Evolutionary conservation across 352 stramenopile species (phyloP).

Genomic region (Phytophthora chlamydospora): DNA sequence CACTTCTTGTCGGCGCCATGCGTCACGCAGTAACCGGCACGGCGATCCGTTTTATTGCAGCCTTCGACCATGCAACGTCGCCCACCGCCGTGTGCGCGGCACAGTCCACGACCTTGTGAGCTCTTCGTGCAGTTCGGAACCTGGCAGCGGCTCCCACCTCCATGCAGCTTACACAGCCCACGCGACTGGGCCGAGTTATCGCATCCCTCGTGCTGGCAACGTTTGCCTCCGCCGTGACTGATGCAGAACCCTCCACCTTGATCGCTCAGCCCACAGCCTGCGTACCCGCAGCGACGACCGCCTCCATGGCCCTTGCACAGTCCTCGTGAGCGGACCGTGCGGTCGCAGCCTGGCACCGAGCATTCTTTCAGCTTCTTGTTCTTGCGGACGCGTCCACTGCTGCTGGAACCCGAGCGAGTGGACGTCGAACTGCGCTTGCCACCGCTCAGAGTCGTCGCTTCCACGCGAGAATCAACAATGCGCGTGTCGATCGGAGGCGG

Average conservation of each 20-base stretch:
- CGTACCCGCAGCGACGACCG: slow-evolving; percentile 70
- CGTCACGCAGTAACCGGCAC: slow-evolving; percentile 79
- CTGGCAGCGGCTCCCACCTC: slow-evolving; percentile 78
- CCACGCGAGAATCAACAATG: slow-evolving; percentile 28
- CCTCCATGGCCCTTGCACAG: slow-evolving; percentile 85
- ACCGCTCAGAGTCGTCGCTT: slow-evolving; percentile 33
- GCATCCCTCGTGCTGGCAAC: slow-evolving; percentile 75
- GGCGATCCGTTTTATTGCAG: slow-evolving; percentile 86
- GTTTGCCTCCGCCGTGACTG: slow-evolving; percentile 82
- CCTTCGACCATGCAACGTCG: slow-evolving; percentile 83
- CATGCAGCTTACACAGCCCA: slow-evolving; percentile 82
- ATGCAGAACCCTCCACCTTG: slow-evolving; percentile 85
- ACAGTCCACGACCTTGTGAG: slow-evolving; percentile 83
- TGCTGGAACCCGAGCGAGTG: slow-evolving; percentile 54
- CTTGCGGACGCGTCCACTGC: slow-evolving; percentile 54
- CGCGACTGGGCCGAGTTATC: slow-evolving; percentile 87
- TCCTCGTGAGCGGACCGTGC: slow-evolving; percentile 77
- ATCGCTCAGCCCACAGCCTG: slow-evolving; percentile 74
- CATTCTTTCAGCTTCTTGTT: slow-evolving; percentile 88
- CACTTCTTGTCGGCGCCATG: slow-evolving; percentile 88
- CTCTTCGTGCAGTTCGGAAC: slow-evolving; percentile 87
- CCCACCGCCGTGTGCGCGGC: slow-evolving; percentile 82
- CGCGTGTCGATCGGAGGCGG: slow-evolving; percentile 64
- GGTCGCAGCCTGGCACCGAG: slow-evolving; percentile 74
- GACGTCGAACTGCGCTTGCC: slow-evolving; percentile 40